Percentiles rank a stretch among this genome's conserved stretches.
These are phyloP conservation scores for Sphenostylis stenocarpa DNA, from an alignment of 306 rosid species.

Conservation along the genomic window DNA sequence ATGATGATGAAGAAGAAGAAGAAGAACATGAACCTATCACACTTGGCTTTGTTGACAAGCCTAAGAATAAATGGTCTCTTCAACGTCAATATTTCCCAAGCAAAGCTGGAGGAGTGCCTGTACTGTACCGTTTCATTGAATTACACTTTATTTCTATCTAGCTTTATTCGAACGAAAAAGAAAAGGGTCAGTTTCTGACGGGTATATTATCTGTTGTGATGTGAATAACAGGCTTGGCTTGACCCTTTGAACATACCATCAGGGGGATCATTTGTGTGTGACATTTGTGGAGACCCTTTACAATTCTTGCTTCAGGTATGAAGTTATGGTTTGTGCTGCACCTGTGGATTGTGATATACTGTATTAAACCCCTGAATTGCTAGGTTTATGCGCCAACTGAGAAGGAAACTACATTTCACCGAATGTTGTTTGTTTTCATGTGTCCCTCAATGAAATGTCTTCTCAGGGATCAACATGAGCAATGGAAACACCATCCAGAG, in stretches of 20 bases:
- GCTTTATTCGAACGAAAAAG: neutral
- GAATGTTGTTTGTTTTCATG: conserved; percentile 75
- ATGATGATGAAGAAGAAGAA: conserved; percentile 31
- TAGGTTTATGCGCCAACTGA: conserved; percentile 81
- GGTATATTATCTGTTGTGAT: neutral
- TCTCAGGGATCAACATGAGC: conserved; percentile 81
- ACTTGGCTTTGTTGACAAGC: conserved; percentile 68
- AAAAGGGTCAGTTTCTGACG: neutral
- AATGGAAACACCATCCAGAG: conserved; percentile 64
- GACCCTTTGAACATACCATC: conserved; percentile 78
- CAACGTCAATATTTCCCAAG: conserved; percentile 69
- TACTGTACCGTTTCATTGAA: conserved; percentile 30
- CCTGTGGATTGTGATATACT: conserved; percentile 15
- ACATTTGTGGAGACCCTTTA: conserved; percentile 72
- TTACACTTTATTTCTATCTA: neutral
- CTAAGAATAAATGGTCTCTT: conserved; percentile 56
- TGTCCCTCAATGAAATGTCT: conserved; percentile 87
- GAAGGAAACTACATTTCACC: conserved; percentile 70
- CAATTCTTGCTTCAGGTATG: conserved; percentile 83
- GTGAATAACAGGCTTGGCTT: conserved; percentile 77
- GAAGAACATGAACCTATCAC: conserved; percentile 45
- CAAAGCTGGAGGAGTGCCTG: conserved; percentile 93
- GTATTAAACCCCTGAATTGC: conserved; percentile 13
- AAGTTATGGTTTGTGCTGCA: neutral
- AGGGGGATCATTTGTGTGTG: conserved; percentile 62